Conservation (phyloP, 305 asterid genomes). For the Fraxinus sp. region DNA sequence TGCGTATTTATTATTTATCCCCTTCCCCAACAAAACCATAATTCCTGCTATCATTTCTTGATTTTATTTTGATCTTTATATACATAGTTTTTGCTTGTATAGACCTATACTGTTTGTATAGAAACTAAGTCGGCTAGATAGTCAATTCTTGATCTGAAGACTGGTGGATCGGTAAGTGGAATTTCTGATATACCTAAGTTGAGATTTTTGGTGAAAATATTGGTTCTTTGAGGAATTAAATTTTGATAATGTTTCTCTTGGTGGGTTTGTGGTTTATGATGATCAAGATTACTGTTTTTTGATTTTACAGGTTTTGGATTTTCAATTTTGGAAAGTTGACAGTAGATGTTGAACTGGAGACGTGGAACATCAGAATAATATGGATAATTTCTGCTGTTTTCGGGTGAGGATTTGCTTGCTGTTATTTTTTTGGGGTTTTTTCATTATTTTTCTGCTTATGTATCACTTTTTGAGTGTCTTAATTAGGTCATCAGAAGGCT, state of each 20-base stretch:
- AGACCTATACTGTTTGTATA: background rate
- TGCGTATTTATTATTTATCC: slow-evolving; percentile 35
- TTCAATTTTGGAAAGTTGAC: slow-evolving; percentile 28
- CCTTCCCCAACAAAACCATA: slow-evolving; percentile 20
- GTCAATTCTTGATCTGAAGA: slow-evolving; percentile 34
- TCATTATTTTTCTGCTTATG: background rate
- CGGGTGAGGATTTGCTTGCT: slow-evolving; percentile 40
- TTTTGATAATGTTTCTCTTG: slow-evolving; percentile 30
- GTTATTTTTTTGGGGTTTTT: background rate
- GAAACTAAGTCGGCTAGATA: slow-evolving; percentile 27
- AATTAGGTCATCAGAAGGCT: background rate
- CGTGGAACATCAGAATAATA: slow-evolving; percentile 35
- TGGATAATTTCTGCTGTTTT: slow-evolving; percentile 78
- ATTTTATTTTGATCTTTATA: slow-evolving; percentile 3
- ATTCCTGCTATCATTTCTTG: slow-evolving; percentile 4
- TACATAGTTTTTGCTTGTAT: background rate
- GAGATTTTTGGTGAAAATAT: slow-evolving; percentile 28
- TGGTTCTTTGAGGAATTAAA: slow-evolving; percentile 30
- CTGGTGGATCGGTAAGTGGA: slow-evolving; percentile 63
- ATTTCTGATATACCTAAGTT: slow-evolving; percentile 27
- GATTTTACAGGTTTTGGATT: slow-evolving; percentile 43
- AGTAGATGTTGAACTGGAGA: slow-evolving; percentile 56
- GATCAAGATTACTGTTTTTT: slow-evolving; percentile 26
- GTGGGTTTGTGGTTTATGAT: slow-evolving; percentile 20
- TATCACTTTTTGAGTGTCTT: background rate